phyloP scores from a whole-genome alignment of 1,284 basidiomycete genomes.

The Pisolithus thermaeus region DNA sequence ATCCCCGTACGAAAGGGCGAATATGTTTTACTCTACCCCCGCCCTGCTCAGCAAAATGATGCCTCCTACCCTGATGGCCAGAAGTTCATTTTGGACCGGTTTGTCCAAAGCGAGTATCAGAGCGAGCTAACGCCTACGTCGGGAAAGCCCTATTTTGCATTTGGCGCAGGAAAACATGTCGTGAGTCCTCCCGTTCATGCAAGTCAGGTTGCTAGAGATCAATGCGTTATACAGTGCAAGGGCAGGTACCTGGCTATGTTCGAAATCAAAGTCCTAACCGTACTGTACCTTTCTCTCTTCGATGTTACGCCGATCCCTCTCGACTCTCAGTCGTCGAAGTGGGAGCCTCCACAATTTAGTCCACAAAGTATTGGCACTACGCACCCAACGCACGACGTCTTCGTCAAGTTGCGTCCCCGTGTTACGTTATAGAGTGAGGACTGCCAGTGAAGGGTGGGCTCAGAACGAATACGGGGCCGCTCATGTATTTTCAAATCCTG shows the following conservation, averaged over 20 bases:
- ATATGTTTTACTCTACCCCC: constrained; percentile 14
- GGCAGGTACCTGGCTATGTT: constrained; percentile 22
- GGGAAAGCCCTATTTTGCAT: constrained; percentile 13
- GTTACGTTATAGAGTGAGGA: background rate
- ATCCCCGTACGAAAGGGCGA: constrained; percentile 18
- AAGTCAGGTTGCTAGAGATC: background rate
- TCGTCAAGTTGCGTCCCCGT: background rate
- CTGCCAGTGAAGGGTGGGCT: no score
- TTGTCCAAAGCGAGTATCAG: constrained; percentile 13
- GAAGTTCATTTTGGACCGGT: constrained; percentile 18
- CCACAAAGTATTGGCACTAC: background rate
- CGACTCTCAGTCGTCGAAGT: background rate
- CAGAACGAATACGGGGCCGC: no score
- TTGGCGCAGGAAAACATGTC: constrained; percentile 19
- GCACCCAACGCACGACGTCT: background rate
- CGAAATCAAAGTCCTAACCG: constrained; percentile 16
- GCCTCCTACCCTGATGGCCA: constrained; percentile 10
- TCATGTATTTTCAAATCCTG: no score
- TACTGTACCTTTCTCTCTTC: constrained; percentile 16
- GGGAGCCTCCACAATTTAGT: background rate
- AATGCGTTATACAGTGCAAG: constrained; percentile 14
- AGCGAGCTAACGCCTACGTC: constrained; percentile 14
- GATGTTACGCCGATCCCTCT: constrained; percentile 13
- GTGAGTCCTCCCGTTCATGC: constrained; percentile 9
- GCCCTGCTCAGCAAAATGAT: constrained; percentile 17